These are phyloP conservation scores for Canna indica DNA, from an alignment of 176 grass and related monocot genomes.

Conservation along the genomic window DNA sequence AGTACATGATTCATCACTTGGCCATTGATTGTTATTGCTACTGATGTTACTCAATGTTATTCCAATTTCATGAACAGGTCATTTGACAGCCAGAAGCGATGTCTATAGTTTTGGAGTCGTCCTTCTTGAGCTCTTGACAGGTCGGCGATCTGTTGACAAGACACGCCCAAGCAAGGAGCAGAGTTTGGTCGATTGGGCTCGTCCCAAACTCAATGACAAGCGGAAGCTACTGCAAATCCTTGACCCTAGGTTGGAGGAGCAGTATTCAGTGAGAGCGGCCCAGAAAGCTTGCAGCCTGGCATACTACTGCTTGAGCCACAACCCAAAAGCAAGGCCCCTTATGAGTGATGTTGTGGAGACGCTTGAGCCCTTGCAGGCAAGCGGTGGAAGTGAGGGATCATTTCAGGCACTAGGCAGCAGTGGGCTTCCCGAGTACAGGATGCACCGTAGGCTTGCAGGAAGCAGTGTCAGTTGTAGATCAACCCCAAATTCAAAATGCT, in stretches of 20 bases:
- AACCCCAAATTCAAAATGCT: constrained; percentile 59
- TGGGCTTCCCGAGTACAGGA: constrained; percentile 47
- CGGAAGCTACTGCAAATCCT: constrained; percentile 84
- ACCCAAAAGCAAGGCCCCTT: constrained; percentile 87
- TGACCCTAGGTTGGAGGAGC: constrained; percentile 58
- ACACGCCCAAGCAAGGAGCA: constrained; percentile 88
- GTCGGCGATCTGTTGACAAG: constrained; percentile 86
- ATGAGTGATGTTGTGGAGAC: constrained; percentile 96
- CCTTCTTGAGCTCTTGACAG: constrained; percentile 86
- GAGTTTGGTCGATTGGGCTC: constrained; percentile 86
- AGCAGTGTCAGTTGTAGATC: constrained; percentile 60
- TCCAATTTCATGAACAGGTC: constrained; percentile 33
- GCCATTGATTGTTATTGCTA: neutral
- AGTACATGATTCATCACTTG: neutral
- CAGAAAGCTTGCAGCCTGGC: constrained; percentile 94
- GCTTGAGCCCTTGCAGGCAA: constrained; percentile 65
- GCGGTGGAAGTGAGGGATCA: constrained; percentile 24
- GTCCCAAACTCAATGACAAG: constrained; percentile 84
- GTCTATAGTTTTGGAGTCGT: constrained; percentile 96
- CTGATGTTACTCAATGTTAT: neutral
- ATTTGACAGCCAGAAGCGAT: constrained; percentile 91
- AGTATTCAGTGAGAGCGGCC: constrained; percentile 62
- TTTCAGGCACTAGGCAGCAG: constrained; percentile 19
- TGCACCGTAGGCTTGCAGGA: constrained; percentile 37
- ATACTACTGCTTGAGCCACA: constrained; percentile 91